Evolutionary conservation across 306 rosid species (phyloP).

Genomic region (Spatholobus suberectus): DNA sequence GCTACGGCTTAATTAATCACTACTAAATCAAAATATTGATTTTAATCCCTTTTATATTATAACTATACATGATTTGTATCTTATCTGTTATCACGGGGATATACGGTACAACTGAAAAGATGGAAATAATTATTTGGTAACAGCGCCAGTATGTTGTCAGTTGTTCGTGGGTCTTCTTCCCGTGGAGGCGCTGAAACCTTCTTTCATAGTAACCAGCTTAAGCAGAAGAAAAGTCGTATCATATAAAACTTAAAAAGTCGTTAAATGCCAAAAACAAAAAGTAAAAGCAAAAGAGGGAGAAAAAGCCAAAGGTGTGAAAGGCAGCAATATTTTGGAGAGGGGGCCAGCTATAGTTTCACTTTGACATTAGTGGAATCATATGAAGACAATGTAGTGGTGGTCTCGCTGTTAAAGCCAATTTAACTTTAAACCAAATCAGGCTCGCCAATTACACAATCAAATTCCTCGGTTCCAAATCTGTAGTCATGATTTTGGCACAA

Average conservation of each 20-base stretch:
- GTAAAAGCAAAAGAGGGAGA: constrained; percentile 35
- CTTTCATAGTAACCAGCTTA: constrained; percentile 42
- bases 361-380: constrained; percentile 68
- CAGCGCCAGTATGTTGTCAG: neutral
- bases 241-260: constrained; percentile 38
- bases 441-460: constrained; percentile 18
- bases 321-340: constrained; percentile 51
- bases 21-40: neutral
- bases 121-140: no score
- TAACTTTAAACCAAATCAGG: constrained; percentile 36
- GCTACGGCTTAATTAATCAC: neutral
- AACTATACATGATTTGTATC: neutral
- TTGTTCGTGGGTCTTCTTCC: neutral
- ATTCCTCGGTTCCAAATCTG: neutral
- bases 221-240: constrained; percentile 36
- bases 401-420: constrained; percentile 42
- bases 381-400: constrained; percentile 40
- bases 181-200: constrained; percentile 18
- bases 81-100: no score
- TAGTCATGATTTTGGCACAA: neutral
- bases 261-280: constrained; percentile 33
- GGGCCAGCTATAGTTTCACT: constrained; percentile 57
- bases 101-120: neutral
- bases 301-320: constrained; percentile 47
- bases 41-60: neutral